Base-by-base conservation (phyloP, 441 rosid species). In the Metrosideros polymorpha region DNA sequence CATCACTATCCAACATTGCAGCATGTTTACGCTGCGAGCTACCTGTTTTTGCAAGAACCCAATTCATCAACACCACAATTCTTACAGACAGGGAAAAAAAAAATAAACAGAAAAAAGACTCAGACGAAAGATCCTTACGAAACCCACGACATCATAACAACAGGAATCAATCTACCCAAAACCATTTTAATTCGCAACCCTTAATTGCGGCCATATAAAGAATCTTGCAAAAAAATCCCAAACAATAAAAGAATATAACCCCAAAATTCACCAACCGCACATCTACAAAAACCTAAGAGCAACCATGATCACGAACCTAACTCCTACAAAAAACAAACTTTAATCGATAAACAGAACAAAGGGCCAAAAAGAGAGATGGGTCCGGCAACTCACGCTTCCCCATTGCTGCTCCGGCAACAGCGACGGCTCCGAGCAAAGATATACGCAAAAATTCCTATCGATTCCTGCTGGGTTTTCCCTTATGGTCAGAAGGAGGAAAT, bases 1-100 rank as follows among this genome's bases (percentile, higher is more conserved):
- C 99, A 88, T 95, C 97, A 49, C 93, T 91, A 84, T 94, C 99
- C 91, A 95, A 88, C 92, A 92, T 90, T 12, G 90, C 84, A 2
- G 91, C 91, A 86, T 87, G 92, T 89, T 93, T 96, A 83, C 94
- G 96, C 82, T 91, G 96, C 29, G 89, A 59, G 87, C 89, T 96
- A 88, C 95, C 94, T 91, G 93, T 66, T 71, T 71, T 71, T 39
- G 79, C 79, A 39, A 71, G n/a, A 35, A 71, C 79, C 79, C 79
- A 71, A 71, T 10, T 71, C 47, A 39, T 71, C 79, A 71, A 39
- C 47, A 71, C 9, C 47, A 39, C 79, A 39, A 71, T 71, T 39
- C 47, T 10, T 25, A 39, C 15, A 35, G 19, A 59, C 17, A 32
- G 9, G 4, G 0, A 35, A 71, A 35, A 17, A 35, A 50, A 49